Conservation (phyloP, 2,329 filamentous ascomycete genomes). For the Botrytis medusae region DNA sequence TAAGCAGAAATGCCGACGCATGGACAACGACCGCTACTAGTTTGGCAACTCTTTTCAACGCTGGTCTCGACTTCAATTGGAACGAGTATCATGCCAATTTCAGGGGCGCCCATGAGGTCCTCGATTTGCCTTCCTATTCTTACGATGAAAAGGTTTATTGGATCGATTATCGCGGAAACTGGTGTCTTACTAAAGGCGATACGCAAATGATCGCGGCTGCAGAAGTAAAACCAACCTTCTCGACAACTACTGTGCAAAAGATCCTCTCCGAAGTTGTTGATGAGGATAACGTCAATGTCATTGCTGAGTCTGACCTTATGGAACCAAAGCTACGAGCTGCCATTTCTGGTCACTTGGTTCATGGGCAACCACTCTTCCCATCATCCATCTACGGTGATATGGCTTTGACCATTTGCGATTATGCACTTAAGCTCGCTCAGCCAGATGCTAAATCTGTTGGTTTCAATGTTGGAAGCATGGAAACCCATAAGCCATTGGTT, state of each 20-base stretch:
- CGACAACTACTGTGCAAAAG: slow-evolving; percentile 46
- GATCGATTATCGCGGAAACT: slow-evolving; percentile 64
- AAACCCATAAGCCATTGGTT: slow-evolving; percentile 69
- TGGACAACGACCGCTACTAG: slow-evolving; percentile 63
- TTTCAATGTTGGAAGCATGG: slow-evolving; percentile 63
- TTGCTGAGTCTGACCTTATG: slow-evolving; percentile 55
- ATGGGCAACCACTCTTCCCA: slow-evolving; percentile 52
- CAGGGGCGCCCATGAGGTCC: slow-evolving; percentile 55
- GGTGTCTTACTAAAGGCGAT: slow-evolving; percentile 64
- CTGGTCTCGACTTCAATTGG: slow-evolving; percentile 65
- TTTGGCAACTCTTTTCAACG: slow-evolving; percentile 58
- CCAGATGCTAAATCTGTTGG: slow-evolving; percentile 43
- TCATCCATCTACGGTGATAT: slow-evolving; percentile 58
- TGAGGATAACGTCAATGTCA: slow-evolving; percentile 50
- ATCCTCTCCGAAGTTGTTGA: slow-evolving; percentile 50
- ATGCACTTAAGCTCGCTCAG: slow-evolving; percentile 48
- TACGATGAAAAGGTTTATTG: slow-evolving; percentile 70
- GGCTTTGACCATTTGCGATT: slow-evolving; percentile 56
- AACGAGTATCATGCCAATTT: slow-evolving; percentile 65
- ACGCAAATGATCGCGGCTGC: slow-evolving; percentile 56
- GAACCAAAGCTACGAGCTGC: slow-evolving; percentile 41
- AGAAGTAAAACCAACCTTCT: slow-evolving; percentile 46
- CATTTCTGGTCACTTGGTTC: slow-evolving; percentile 57
- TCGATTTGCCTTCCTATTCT: slow-evolving; percentile 63
- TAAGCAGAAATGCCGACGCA: slow-evolving; percentile 60